phyloP scores from a whole-genome alignment of 2,329 filamentous ascomycete species.

The Sporothrix luriei region DNA sequence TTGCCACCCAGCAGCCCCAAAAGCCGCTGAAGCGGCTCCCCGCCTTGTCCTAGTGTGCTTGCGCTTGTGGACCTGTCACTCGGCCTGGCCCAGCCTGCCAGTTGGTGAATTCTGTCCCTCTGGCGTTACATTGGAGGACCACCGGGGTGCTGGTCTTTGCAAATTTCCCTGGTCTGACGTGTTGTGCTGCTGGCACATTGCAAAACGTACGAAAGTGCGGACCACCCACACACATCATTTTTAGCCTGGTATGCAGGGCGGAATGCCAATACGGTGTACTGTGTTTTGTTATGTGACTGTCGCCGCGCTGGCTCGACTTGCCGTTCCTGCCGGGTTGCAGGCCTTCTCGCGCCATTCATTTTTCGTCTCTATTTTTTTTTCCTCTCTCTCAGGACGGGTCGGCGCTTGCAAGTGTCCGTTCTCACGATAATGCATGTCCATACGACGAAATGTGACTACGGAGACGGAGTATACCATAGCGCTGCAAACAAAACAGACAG shows the following conservation, averaged over 20 bases:
- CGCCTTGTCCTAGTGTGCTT: not conserved
- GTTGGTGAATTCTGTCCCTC: not conserved
- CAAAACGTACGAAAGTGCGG: too few species aligned
- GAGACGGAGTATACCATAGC: too few species aligned
- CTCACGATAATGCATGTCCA: conserved; percentile 7
- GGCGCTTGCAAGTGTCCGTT: not conserved
- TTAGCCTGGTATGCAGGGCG: not conserved
- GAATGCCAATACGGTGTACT: not conserved
- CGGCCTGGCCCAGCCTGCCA: conserved; percentile 23
- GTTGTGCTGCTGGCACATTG: not conserved
- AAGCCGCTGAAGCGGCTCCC: conserved; percentile 21
- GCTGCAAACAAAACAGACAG: not conserved
- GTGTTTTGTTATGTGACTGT: conserved; percentile 2
- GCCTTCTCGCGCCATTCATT: not conserved
- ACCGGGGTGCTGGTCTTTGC: not conserved
- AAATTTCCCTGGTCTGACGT: not conserved
- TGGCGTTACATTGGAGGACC: conserved; percentile 10
- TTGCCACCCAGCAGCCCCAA: not conserved
- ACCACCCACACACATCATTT: not conserved
- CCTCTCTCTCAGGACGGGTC: not conserved
- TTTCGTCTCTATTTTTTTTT: not conserved
- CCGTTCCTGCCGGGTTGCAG: not conserved
- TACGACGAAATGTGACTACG: not conserved
- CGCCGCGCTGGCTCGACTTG: not conserved
- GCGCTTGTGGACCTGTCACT: conserved; percentile 19